phyloP scores from a whole-genome alignment of 2,329 filamentous ascomycete species.

The Aspergillus aculeatinus region DNA sequence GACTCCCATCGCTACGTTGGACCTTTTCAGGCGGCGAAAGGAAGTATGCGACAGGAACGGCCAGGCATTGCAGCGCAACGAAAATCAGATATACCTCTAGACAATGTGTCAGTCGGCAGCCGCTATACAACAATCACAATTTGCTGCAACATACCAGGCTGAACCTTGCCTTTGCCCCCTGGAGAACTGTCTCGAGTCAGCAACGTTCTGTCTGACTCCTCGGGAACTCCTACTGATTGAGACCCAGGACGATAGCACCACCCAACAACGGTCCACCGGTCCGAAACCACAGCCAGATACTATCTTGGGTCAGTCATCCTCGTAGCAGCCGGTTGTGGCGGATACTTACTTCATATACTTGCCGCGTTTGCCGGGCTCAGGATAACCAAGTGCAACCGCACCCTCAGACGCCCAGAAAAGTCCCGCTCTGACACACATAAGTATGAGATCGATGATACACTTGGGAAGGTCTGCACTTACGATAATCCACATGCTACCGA shows the following conservation, averaged over 20 bases:
- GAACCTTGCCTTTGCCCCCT: conserved; percentile 23
- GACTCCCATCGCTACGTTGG: conserved; percentile 42
- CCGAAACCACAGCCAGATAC: conserved; percentile 52
- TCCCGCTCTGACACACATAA: conserved; percentile 42
- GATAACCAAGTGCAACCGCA: conserved; percentile 51
- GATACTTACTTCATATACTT: conserved; percentile 42
- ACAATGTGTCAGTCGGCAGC: neutral
- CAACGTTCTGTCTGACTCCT: neutral
- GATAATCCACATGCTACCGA: conserved; percentile 47
- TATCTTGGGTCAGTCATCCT: neutral
- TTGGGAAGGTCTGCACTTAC: neutral
- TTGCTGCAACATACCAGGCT: conserved; percentile 18
- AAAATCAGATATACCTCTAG: conserved; percentile 43
- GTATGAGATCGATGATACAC: neutral
- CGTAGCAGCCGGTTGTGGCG: neutral
- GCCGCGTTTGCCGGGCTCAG: conserved; percentile 49
- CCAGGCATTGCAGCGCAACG: conserved; percentile 41
- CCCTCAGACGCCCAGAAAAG: conserved; percentile 55
- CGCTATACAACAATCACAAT: neutral
- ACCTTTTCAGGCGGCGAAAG: conserved; percentile 45
- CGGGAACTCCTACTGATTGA: conserved; percentile 35
- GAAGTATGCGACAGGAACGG: conserved; percentile 40
- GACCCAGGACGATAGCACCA: conserved; percentile 47
- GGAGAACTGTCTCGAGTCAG: conserved; percentile 9
- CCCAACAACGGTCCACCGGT: conserved; percentile 52